Evolutionary conservation across 495 filamentous ascomycete species (phyloP).

Genomic region (Cercophora sp.): DNA sequence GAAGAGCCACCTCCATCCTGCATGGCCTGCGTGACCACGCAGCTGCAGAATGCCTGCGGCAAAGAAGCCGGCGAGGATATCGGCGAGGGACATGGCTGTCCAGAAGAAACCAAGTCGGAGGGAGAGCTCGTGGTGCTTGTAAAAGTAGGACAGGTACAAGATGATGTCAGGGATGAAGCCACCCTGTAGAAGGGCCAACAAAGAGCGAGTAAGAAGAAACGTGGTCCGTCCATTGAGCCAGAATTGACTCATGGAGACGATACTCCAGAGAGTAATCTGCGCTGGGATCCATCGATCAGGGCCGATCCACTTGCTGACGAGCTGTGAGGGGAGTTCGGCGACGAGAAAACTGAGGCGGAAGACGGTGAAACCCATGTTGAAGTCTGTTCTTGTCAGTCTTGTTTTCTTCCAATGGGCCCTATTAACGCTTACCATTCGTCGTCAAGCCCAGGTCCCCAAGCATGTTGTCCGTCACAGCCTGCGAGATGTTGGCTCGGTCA

Average conservation of each 20-base stretch:
- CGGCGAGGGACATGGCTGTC: slow-evolving; percentile 62
- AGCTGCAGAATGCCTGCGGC: slow-evolving; percentile 72
- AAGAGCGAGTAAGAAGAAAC: slow-evolving; percentile 36
- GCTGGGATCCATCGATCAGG: slow-evolving; percentile 76
- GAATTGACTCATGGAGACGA: slow-evolving; percentile 34
- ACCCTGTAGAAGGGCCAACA: slow-evolving; percentile 43
- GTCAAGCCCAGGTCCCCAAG: slow-evolving; percentile 28
- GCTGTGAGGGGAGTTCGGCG: slow-evolving; percentile 69
- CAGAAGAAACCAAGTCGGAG: slow-evolving; percentile 49
- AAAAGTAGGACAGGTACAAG: slow-evolving; percentile 72
- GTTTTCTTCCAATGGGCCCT: no score
- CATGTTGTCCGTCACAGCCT: slow-evolving; percentile 35
- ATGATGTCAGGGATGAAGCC: slow-evolving; percentile 52
- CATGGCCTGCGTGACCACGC: slow-evolving; percentile 50
- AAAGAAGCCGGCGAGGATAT: slow-evolving; percentile 64
- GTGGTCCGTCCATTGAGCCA: slow-evolving; percentile 29
- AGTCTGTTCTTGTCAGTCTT: no score
- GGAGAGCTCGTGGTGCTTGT: slow-evolving; percentile 58
- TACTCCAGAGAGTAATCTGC: slow-evolving; percentile 47
- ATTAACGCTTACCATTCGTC: no score
- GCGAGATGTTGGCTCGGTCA: slow-evolving; percentile 19
- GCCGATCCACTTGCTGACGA: slow-evolving; percentile 64
- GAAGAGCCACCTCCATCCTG: slow-evolving; percentile 60
- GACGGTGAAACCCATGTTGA: slow-evolving; percentile 68
- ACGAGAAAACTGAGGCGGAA: slow-evolving; percentile 62